phyloP scores from a whole-genome alignment of 2,329 filamentous ascomycete species.

The Emergomyces pasteurianus region DNA sequence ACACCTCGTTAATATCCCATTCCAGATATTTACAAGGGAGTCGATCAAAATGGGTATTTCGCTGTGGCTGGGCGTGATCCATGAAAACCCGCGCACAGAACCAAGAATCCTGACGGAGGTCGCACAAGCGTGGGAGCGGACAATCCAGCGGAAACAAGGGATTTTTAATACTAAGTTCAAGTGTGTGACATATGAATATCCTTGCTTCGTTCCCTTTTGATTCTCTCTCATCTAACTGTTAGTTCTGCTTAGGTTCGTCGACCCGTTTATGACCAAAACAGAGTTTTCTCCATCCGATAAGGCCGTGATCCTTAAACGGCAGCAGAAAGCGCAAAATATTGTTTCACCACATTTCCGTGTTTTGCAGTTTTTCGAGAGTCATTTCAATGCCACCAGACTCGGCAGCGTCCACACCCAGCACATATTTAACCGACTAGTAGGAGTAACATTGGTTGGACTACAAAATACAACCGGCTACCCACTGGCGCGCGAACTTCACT shows the following conservation, averaged over 20 bases:
- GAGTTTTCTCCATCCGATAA: constrained; percentile 90
- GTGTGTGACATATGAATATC: constrained; percentile 21
- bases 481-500: constrained; percentile 80
- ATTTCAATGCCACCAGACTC: constrained; percentile 86
- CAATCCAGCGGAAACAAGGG: constrained; percentile 63
- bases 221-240: constrained; percentile 8
- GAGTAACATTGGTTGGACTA: constrained; percentile 64
- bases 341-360: constrained; percentile 78
- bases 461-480: constrained; percentile 63
- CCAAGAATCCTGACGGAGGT: constrained; percentile 77
- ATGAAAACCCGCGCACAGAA: constrained; percentile 85
- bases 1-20: constrained; percentile 84
- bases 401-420: constrained; percentile 70
- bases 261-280: constrained; percentile 82
- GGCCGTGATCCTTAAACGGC: constrained; percentile 57
- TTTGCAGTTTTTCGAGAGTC: constrained; percentile 80
- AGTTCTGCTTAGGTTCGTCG: constrained; percentile 45
- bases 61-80: constrained; percentile 91
- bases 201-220: neutral
- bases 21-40: constrained; percentile 84
- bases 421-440: constrained; percentile 70
- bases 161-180: constrained; percentile 65
- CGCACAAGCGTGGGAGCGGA: constrained; percentile 80
- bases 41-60: constrained; percentile 93
- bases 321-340: constrained; percentile 68